Percentiles rank a stretch among this genome's conserved stretches.
phyloP scores from a whole-genome alignment of 2,329 filamentous ascomycete genomes.

The Fusarium udum region DNA sequence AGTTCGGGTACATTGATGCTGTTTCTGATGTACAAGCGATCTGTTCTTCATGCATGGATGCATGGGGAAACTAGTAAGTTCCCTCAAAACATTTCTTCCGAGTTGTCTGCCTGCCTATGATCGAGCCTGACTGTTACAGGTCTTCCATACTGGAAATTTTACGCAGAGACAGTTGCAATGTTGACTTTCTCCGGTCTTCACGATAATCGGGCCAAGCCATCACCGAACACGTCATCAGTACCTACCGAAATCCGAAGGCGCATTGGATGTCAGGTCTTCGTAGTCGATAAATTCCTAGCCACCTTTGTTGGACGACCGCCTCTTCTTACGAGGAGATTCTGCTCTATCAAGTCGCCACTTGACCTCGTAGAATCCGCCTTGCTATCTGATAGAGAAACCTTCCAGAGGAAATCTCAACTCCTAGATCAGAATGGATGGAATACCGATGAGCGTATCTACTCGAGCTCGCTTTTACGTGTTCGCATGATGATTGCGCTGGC shows the following conservation, averaged over 20 bases:
- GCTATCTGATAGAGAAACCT: background rate
- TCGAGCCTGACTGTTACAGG: too few species aligned
- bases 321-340: background rate
- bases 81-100: too few species aligned
- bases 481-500: background rate
- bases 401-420: rapidly evolving
- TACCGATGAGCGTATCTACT: background rate
- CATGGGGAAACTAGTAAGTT: background rate
- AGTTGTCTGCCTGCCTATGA: too few species aligned
- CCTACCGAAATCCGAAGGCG: background rate
- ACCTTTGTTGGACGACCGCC: background rate
- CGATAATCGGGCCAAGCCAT: background rate
- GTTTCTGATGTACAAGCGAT: background rate
- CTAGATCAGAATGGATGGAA: background rate
- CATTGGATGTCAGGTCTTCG: background rate
- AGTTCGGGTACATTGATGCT: background rate
- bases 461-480: background rate
- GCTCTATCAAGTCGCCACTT: background rate
- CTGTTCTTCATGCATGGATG: background rate
- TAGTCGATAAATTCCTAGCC: background rate
- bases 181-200: background rate
- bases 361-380: background rate
- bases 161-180: background rate
- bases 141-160: background rate
- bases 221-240: background rate